Evolutionary conservation across 177 flowering plant species (phyloP), one percentile per base, ranked within the genome.

Genomic region (Vitis hybrid): DNA sequence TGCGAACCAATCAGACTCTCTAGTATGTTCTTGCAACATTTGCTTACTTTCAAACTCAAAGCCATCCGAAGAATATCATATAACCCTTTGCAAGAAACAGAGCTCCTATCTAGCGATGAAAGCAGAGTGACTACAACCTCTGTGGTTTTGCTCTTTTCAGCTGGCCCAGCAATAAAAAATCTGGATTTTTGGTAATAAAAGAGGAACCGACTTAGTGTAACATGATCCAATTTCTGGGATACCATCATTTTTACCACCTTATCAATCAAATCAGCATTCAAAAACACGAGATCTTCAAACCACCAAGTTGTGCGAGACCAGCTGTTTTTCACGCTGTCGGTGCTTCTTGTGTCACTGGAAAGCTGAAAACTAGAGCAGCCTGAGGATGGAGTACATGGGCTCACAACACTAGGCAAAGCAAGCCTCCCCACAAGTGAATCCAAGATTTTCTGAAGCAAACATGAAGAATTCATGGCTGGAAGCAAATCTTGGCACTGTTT

Each of bases 261-360:
- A 2, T 74, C 69, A 4, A 84, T 39, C 51, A 68, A 59, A 56
- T 69, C 70, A 39, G 52, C 17, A 13, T 73, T 71, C 60, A 80
- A 51, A 54, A 72, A 72, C 65, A 72, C 6, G 59, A 84, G 75
- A 71, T 84, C 79, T 48, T 82, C 82, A 64, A 80, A 82, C 87
- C 87, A 82, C 83, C 83, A 82, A 50, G 78, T 67, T 23, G 62
- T 17, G 15, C 56, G 54, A 66, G 71, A 65, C 49, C 3, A 65
- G 14, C 50, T 67, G 62, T 6, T 66, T 51, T 21, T 74, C 14
- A 3, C 6, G 58, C 75, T 73, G 6, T 58, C 62, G 3, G 54
- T 66, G 74, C 76, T 86, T 64, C 67, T 82, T 6, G 88, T 82
- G 69, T 90, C 95, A 64, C 75, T 84, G 1, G 97, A 93, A 57